These are phyloP conservation scores for Aspergillus sp. DNA, from an alignment of 2,329 filamentous ascomycete genomes.

Conservation along the genomic window DNA sequence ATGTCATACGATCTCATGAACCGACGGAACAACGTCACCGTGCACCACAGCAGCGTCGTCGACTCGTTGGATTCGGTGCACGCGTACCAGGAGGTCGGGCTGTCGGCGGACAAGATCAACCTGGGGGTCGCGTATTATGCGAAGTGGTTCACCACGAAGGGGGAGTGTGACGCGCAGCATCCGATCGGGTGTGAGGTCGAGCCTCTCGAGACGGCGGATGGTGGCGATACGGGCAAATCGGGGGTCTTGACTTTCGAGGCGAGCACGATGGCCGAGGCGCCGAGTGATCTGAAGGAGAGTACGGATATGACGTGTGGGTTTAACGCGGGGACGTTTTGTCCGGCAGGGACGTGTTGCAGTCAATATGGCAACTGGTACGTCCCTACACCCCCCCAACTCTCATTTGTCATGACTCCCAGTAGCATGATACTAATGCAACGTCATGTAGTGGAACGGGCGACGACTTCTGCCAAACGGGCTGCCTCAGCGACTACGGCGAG, in stretches of 20 bases:
- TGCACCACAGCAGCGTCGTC: slow-evolving; percentile 64
- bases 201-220: slow-evolving; percentile 59
- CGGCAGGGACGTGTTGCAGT: slow-evolving; percentile 34
- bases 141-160: slow-evolving; percentile 63
- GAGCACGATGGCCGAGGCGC: slow-evolving; percentile 24
- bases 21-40: slow-evolving; percentile 61
- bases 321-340: slow-evolving; percentile 29
- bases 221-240: slow-evolving; percentile 57
- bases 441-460: slow-evolving; percentile 29
- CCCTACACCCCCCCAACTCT: not conserved
- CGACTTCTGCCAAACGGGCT: slow-evolving; percentile 33
- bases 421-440: slow-evolving; percentile 5
- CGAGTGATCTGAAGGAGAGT: slow-evolving; percentile 25
- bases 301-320: slow-evolving; percentile 36
- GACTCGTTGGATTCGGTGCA: slow-evolving; percentile 57
- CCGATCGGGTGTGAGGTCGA: slow-evolving; percentile 61
- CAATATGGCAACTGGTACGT: slow-evolving; percentile 37
- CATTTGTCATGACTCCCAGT: not conserved
- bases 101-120: slow-evolving; percentile 57
- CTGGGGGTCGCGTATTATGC: slow-evolving; percentile 69
- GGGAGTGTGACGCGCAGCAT: slow-evolving; percentile 41
- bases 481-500: slow-evolving; percentile 40
- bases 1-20: slow-evolving; percentile 76
- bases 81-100: slow-evolving; percentile 60
- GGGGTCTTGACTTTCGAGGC: slow-evolving; percentile 52